A percentile compares a stretch with the other conserved stretches of the same genome.
Conservation (phyloP, 2,329 filamentous ascomycete species). For the Stemphylium lycopersici region DNA sequence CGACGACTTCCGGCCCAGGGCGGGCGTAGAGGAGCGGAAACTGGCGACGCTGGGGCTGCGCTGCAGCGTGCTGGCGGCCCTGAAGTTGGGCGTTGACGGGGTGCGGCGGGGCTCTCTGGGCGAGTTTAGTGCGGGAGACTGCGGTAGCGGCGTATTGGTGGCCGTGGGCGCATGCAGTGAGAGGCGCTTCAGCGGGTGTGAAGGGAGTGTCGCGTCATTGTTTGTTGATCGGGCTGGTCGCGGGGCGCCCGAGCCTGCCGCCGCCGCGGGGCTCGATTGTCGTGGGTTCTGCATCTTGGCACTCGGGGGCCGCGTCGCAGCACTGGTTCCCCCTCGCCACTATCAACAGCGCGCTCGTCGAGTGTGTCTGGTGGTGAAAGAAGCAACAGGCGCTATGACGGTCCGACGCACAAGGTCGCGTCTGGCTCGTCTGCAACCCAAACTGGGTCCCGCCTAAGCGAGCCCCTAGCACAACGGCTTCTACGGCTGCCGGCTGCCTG, state of each 20-base stretch:
- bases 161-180: constrained; percentile 44
- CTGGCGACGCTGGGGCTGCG: constrained; percentile 54
- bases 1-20: constrained; percentile 52
- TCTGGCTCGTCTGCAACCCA: constrained; percentile 12
- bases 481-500: neutral
- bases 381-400: constrained; percentile 24
- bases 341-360: constrained; percentile 1
- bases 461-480: constrained; percentile 19
- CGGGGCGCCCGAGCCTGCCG: constrained; percentile 14
- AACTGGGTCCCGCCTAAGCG: constrained; percentile 19
- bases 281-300: constrained; percentile 37
- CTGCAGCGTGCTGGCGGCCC: constrained; percentile 42
- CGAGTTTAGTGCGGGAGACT: constrained; percentile 38
- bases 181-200: constrained; percentile 45
- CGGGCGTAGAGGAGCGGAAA: constrained; percentile 49
- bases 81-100: constrained; percentile 37
- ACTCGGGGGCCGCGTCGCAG: constrained; percentile 29
- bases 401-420: constrained; percentile 5
- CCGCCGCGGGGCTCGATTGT: constrained; percentile 11
- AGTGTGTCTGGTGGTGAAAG: constrained; percentile 16
- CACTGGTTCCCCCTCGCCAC: constrained; percentile 24
- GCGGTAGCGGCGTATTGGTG: constrained; percentile 37
- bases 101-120: constrained; percentile 27
- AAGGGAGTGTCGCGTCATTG: constrained; percentile 42
- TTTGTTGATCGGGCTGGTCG: constrained; percentile 38